phyloP scores from a whole-genome alignment of 148 eudicot species.

The Rhododendron vialii region DNA sequence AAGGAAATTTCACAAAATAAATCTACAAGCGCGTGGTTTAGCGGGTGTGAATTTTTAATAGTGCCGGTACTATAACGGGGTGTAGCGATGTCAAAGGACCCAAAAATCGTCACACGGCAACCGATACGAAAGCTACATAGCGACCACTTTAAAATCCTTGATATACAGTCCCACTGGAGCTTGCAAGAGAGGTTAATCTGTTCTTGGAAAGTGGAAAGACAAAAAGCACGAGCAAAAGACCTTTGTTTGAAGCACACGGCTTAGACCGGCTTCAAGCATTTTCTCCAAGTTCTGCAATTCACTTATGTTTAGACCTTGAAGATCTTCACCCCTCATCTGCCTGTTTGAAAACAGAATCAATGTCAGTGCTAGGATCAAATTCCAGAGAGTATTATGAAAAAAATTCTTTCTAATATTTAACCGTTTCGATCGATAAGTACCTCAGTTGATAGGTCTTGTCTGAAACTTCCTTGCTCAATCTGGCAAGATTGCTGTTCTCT shows the following conservation, averaged over 20 bases:
- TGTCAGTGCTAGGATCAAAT: not conserved
- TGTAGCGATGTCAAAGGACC: no score
- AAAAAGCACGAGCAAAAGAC: conserved; percentile 11
- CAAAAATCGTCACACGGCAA: no score
- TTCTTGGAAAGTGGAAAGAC: not conserved
- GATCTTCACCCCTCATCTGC: conserved; percentile 45
- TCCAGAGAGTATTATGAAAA: not conserved
- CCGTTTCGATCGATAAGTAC: conserved; percentile 10
- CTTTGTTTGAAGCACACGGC: conserved; percentile 44
- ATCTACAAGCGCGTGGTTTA: not conserved
- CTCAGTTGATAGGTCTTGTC: conserved; percentile 39
- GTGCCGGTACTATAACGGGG: no score
- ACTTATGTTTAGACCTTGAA: conserved; percentile 34
- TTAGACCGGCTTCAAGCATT: conserved; percentile 35
- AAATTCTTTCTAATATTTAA: not conserved
- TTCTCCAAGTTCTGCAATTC: conserved; percentile 42
- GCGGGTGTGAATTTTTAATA: no score
- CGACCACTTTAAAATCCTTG: no score
- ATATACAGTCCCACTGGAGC: not conserved
- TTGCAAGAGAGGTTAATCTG: not conserved
- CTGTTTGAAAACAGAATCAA: not conserved
- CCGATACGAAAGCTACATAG: no score
- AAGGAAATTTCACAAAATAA: not conserved
- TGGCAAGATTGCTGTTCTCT: conserved; percentile 29
- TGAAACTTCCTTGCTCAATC: conserved; percentile 42